These are phyloP conservation scores for Annulohypoxylon moriforme DNA, from an alignment of 495 filamentous ascomycete species.

Conservation along the genomic window DNA sequence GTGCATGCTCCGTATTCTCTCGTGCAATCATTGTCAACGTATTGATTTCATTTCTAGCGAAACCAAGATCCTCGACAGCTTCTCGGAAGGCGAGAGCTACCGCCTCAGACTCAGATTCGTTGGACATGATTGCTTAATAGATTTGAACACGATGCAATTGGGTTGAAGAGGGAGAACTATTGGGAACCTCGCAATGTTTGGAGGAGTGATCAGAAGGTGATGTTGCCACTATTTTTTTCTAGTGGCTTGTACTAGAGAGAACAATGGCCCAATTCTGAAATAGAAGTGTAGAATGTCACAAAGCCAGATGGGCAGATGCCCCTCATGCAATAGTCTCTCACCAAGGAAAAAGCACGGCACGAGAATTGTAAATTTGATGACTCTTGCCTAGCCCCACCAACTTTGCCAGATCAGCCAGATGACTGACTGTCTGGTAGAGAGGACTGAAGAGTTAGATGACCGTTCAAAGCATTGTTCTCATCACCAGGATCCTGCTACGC, in stretches of 20 bases:
- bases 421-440: conserved; percentile 23
- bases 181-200: conserved; percentile 21
- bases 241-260: conserved; percentile 20
- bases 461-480: conserved; percentile 42
- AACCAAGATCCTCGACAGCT: conserved; percentile 89
- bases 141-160: conserved; percentile 26
- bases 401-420: conserved; percentile 36
- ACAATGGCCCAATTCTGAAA: conserved; percentile 32
- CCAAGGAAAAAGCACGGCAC: conserved; percentile 32
- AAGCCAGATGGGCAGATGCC: conserved; percentile 35
- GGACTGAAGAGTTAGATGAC: conserved; percentile 32
- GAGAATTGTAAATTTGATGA: conserved; percentile 44
- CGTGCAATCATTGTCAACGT: conserved; percentile 96
- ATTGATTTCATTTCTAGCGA: conserved; percentile 92
- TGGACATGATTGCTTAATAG: conserved; percentile 69
- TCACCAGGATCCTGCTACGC: conserved; percentile 36
- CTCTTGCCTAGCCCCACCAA: conserved; percentile 32
- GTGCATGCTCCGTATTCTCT: conserved; percentile 93
- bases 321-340: conserved; percentile 47
- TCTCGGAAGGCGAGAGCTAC: conserved; percentile 95
- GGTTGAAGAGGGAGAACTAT: conserved; percentile 20
- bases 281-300: conserved; percentile 40
- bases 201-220: conserved; percentile 1
- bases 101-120: conserved; percentile 79
- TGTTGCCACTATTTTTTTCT: conserved; percentile 9